Evolutionary conservation across 148 eudicot species (phyloP).

Genomic region (Salicornia ramosissima): DNA sequence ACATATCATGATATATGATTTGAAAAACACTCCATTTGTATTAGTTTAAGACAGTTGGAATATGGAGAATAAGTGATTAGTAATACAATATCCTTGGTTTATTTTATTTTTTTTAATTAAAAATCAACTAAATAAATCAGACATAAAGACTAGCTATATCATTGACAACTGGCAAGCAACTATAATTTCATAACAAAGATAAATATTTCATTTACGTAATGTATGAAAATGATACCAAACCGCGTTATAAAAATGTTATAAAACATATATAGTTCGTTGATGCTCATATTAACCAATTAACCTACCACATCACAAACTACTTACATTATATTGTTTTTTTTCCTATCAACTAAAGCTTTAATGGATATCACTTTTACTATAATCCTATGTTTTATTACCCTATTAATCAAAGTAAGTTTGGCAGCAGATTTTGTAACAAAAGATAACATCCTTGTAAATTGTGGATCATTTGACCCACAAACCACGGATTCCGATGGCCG

Average conservation of each 20-base stretch:
- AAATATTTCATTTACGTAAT: background rate
- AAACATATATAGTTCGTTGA: background rate
- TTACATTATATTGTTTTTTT: too few relatives aligned
- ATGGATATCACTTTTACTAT: conserved; percentile 38
- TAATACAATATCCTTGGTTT: too few relatives aligned
- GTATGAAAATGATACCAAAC: background rate
- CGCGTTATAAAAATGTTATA: background rate
- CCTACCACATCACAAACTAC: background rate
- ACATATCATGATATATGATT: background rate
- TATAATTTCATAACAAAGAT: background rate
- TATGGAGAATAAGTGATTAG: too few relatives aligned
- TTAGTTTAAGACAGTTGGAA: background rate
- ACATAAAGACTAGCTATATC: background rate
- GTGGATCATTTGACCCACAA: conserved; percentile 50
- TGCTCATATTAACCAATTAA: background rate
- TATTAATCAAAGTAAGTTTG: conserved; percentile 21
- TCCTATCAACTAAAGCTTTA: background rate
- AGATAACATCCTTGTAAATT: conserved; percentile 53
- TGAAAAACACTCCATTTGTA: background rate
- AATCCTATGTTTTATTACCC: conserved; percentile 20
- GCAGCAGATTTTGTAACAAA: conserved; percentile 58
- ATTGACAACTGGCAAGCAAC: background rate
- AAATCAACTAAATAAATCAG: too few relatives aligned
- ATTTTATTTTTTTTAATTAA: too few relatives aligned
- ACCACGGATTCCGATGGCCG: conserved; percentile 54